Evolutionary conservation across 345 rosid species (phyloP).

Genomic region (Euclidium syriacum): DNA sequence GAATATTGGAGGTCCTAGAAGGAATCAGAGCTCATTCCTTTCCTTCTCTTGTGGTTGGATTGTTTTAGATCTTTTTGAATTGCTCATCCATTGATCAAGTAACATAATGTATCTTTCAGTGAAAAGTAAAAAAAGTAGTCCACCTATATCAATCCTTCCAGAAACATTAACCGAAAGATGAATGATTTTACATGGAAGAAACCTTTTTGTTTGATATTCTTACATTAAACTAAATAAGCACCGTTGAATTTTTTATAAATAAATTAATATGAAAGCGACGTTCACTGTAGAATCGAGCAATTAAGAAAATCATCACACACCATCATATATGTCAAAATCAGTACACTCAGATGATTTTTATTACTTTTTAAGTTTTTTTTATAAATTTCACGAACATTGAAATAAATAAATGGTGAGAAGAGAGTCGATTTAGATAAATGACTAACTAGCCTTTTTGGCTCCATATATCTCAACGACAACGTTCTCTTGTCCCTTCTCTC

Average conservation of each 20-base stretch:
- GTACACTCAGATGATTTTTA: background rate
- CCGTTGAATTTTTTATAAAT: constrained; percentile 10
- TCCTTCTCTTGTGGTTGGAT: no score
- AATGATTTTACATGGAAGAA: background rate
- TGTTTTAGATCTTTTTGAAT: no score
- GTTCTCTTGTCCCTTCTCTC: constrained; percentile 12
- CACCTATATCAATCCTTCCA: constrained; percentile 11
- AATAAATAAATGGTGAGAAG: constrained; percentile 6
- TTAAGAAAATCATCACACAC: background rate
- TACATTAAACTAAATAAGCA: background rate
- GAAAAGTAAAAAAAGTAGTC: no score
- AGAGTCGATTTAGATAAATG: constrained; percentile 6
- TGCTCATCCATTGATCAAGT: no score
- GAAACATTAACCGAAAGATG: constrained; percentile 15
- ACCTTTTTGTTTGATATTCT: background rate
- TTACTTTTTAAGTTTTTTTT: background rate
- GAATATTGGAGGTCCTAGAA: no score
- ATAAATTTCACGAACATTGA: constrained; percentile 5
- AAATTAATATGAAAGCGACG: constrained; percentile 6
- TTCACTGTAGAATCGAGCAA: background rate
- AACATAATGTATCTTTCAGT: no score
- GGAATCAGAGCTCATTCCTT: no score
- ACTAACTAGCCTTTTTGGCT: constrained; percentile 17
- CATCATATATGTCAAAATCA: constrained; percentile 10
- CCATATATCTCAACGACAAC: constrained; percentile 15